These are phyloP conservation scores for Phytophthora macrochlamydospora DNA, from an alignment of 352 stramenopile genomes.

Conservation along the genomic window DNA sequence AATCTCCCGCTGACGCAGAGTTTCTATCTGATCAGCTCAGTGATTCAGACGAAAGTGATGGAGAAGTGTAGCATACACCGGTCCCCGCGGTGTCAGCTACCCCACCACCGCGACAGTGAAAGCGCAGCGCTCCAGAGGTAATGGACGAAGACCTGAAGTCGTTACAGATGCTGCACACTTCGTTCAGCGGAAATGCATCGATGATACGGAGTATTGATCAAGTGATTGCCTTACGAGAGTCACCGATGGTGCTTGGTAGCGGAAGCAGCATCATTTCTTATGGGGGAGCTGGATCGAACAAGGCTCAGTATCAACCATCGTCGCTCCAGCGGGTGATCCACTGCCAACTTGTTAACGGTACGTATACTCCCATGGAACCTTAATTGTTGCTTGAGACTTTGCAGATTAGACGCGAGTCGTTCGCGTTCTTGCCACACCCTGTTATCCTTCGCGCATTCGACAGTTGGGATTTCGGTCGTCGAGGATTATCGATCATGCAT, in stretches of 20 bases:
- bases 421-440: conserved; percentile 16
- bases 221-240: too few relatives aligned
- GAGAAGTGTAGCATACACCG: too few relatives aligned
- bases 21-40: too few relatives aligned
- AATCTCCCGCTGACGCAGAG: too few relatives aligned
- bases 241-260: too few relatives aligned
- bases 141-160: not conserved
- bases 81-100: not conserved
- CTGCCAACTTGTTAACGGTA: not conserved
- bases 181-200: too few relatives aligned
- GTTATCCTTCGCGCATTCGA: not conserved
- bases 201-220: too few relatives aligned
- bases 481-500: conserved; percentile 15
- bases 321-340: not conserved
- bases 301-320: not conserved
- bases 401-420: conserved; percentile 16
- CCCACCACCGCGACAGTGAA: not conserved
- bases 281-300: not conserved
- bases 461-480: conserved; percentile 14
- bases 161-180: too few relatives aligned
- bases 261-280: too few relatives aligned
- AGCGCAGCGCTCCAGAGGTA: conserved; percentile 12
- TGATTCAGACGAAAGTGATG: too few relatives aligned
- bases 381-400: conserved; percentile 9
- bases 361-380: not conserved